phyloP scores from a whole-genome alignment of 106 monocot species.

The Phalaenopsis aphrodite region DNA sequence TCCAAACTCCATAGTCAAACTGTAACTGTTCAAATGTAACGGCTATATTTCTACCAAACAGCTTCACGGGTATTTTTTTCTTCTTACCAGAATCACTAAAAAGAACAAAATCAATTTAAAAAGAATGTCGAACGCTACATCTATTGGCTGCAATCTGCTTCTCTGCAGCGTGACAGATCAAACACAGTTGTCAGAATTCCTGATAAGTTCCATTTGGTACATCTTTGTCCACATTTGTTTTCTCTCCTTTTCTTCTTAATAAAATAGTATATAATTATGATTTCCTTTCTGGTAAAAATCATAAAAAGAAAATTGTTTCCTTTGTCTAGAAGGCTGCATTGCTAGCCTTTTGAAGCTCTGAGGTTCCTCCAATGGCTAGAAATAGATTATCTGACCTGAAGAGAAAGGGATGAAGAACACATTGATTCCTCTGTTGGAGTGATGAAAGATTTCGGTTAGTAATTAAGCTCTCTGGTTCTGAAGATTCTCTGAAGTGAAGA shows the following conservation, averaged over 20 bases:
- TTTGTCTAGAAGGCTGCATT: too few species aligned
- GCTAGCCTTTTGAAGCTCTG: too few species aligned
- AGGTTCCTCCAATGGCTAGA: background rate
- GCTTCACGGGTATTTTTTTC: too few species aligned
- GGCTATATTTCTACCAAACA: too few species aligned
- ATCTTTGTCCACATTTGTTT: constrained; percentile 3
- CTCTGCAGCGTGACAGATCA: background rate
- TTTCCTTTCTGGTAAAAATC: too few species aligned
- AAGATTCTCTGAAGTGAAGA: background rate
- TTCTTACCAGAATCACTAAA: too few species aligned
- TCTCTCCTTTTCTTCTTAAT: background rate
- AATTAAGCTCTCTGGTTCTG: background rate
- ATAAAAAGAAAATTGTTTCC: too few species aligned
- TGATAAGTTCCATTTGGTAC: background rate
- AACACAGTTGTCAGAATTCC: background rate
- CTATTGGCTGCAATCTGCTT: background rate
- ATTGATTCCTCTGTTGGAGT: background rate
- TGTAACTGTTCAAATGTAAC: background rate
- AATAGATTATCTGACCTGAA: background rate
- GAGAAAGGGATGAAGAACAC: background rate
- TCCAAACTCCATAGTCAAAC: too few species aligned
- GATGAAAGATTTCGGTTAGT: background rate
- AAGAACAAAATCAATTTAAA: background rate
- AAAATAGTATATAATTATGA: background rate
- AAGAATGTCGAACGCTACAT: background rate